Base-by-base conservation (phyloP, 2,329 filamentous ascomycete species). In the Apiospora aurea region DNA sequence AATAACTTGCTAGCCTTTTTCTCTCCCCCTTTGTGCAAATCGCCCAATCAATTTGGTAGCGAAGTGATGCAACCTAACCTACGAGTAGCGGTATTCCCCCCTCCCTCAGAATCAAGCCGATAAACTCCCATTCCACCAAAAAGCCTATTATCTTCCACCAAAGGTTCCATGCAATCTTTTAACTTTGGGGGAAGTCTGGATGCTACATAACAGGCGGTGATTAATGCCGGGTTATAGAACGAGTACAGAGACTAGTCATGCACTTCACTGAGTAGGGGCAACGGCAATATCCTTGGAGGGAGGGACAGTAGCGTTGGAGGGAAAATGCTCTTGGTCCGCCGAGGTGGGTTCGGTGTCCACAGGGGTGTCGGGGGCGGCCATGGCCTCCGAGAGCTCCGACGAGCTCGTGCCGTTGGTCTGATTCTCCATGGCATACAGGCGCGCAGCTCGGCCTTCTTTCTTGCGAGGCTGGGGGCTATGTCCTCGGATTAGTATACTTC, bases 401-500 rank as follows among this genome's bases (percentile, higher is more conserved):
- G 70, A 71, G 70, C 75, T 78, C 29, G 71, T 75, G 64, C 75
- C 73, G 64, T 75, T 79, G 24, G 70, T 73, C 47, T 77, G 74
- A 67, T 73, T 77, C 74, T 78, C 80, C 76, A 80, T 78, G n/a
- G 79, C 75, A 72, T 75, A 79, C 24, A 81, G 71, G 41, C 80
- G 78, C 53, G 80, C 80, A 72, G 80, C 80, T 74, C 80, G 75
- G 51, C 80, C 80, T 75, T 81, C 80, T 69, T 81, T 81, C 75
- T 81, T 81, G 74, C 80, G 79, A 71, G 80, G 80, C 70, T 80
- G 79, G 18, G 80, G 80, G 80, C 80, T 81, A 49, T 49, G 13
- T n/a, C 7, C 53, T 69, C 69, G 2, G 53, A 76, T 78, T 77
- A 73, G 53, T 61, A 53, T 51, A 43, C 1, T 29, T 29, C 67